Evolutionary conservation across 306 rosid species (phyloP), one percentile per base, ranked within the genome.

Genomic region (Sicyos edulis): DNA sequence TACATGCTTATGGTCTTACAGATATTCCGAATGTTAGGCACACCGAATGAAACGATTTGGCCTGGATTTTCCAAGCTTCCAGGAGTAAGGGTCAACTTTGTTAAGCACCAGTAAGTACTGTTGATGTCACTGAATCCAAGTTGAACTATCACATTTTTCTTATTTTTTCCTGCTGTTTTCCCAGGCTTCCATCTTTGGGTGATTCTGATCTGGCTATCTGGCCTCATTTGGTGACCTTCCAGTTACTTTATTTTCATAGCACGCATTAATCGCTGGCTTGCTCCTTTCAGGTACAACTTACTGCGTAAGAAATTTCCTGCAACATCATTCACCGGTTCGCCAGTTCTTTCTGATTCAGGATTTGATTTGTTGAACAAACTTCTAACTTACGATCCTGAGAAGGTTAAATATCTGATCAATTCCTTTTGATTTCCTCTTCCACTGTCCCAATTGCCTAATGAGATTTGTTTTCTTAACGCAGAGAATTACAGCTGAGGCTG

Each of bases 181-280:
- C 92, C 98, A 93, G 98, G 97, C 98, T 90, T 88, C 96, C 96
- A 87, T 89, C 97, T 90, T 83, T 93, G 90, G 96, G 96, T 93
- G 97, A 89, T 88, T 88, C 96, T 93, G 89, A 85, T 85, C 88
- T 86, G 88, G 89, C 93, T 88, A 85, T 81, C 96, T 88, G 93
- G 92, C 95, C 96, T 84, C 85, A 79, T 71, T 80, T 87, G 98
- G 97, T 86, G 96, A 87, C 75, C 81, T 77, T 85, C 77, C 86
- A 76, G 80, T 86, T 93, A 69, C 77, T 59, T 69, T 53, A 55
- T 49, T 78, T 76, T 80, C 72, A 60, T 68, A 75, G 77, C 72
- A 72, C 81, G 55, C 81, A 80, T 87, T 91, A 87, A 93, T 86
- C 20, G 44, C 83, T 57, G 76, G 57, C 82, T 73, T 85, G 75